phyloP scores from a whole-genome alignment of 768 basidiomycete genomes.

The Calocybe indica region DNA sequence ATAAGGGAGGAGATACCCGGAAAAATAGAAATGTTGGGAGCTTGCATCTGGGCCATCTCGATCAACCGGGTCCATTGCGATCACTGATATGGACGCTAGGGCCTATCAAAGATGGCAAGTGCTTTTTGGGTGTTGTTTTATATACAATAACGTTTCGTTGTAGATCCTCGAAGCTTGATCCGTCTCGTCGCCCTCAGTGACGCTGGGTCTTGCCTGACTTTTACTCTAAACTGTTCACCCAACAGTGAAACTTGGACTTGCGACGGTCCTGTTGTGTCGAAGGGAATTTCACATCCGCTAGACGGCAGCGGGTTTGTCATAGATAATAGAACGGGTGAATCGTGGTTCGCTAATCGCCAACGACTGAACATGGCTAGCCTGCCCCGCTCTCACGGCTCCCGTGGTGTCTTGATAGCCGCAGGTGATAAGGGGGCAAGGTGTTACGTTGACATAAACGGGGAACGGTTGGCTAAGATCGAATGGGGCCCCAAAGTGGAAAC shows the following conservation, averaged over 20 bases:
- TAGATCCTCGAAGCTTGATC: slow-evolving; percentile 41
- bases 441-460: slow-evolving; percentile 55
- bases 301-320: slow-evolving; percentile 47
- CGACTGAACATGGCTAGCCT: slow-evolving; percentile 24
- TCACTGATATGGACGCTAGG: slow-evolving; percentile 66
- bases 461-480: slow-evolving; percentile 60
- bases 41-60: slow-evolving; percentile 25
- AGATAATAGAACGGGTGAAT: slow-evolving; percentile 44
- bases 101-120: slow-evolving; percentile 44
- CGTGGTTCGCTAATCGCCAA: slow-evolving; percentile 35
- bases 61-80: slow-evolving; percentile 37
- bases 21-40: slow-evolving; percentile 31
- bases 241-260: slow-evolving; percentile 30
- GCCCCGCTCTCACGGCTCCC: slow-evolving; percentile 20
- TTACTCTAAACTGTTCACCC: slow-evolving; percentile 37
- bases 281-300: slow-evolving; percentile 40
- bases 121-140: background rate
- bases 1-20: slow-evolving; percentile 28
- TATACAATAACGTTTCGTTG: slow-evolving; percentile 1
- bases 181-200: slow-evolving; percentile 57
- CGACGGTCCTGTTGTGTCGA: slow-evolving; percentile 27
- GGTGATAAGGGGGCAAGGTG: slow-evolving; percentile 55
- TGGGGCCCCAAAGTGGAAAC: slow-evolving; percentile 50
- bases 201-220: slow-evolving; percentile 56
- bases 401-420: slow-evolving; percentile 35